Base-by-base conservation (phyloP, 441 rosid species). In the Euphorbia corollata region DNA sequence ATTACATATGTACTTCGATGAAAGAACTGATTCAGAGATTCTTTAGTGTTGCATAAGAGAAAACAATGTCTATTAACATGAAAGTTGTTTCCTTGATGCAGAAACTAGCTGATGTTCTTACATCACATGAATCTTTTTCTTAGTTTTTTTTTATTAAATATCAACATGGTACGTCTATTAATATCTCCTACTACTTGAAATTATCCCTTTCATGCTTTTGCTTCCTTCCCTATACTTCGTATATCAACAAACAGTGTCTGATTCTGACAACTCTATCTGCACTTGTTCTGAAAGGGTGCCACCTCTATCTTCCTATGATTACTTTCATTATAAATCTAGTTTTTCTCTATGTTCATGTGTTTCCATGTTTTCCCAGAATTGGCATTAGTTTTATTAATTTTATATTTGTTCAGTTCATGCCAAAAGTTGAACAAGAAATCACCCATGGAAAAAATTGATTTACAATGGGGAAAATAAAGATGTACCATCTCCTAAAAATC, bases 41-140 rank as follows among this genome's bases (percentile, higher is more conserved):
- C 20, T 61, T 32, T 24, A 2, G 48, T 41, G 9, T 55, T 23
- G 7, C 13, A 32, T 22, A 11, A 20, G 16, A 22, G 59, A 51
- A 24, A 51, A 1, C 43, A 61, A n/a, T 41, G 41, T 23, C 23
- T 38, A 16, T 39, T 10, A 0, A 6, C 47, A 30, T 9, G 19
- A 45, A 9, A 36, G 6, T 23, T 36, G n/a, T 59, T 27, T 27
- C 13, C 1, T 59, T 45, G 30, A 68, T 18, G 30, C 22, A 45
- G 59, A 47, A 12, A 64, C 59, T 30, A 51, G 41, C 18, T 54
- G 60, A 65, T 65, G 13, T 3, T 54, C 32, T 64, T n/a, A n/a
- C 5, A 32, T 9, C 13, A 18, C 48, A 65, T 34, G 48, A 53
- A 19, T 34, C 47, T 18, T 61, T 19, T 61, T 59, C 23, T 2